Base-by-base conservation (phyloP, 2,329 filamentous ascomycete species). In the Colletotrichum tropicicola region DNA sequence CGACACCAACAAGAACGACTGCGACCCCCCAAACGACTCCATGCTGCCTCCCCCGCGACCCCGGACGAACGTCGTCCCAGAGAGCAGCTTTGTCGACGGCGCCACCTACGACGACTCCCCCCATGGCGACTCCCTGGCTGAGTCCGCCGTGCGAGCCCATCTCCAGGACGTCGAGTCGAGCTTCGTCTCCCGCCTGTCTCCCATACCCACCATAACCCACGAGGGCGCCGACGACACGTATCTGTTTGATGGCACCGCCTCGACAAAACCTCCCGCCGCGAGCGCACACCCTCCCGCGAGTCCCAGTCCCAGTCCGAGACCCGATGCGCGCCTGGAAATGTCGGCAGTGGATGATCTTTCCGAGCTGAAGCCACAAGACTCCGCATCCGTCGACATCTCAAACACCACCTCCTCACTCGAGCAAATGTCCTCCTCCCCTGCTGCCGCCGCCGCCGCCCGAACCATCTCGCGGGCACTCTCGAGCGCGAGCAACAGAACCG, bases 101-200 rank as follows among this genome's bases (percentile, higher is more conserved):
- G 74, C 75, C 6, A 75, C 76, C 23, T 71, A 79, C 57, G 78
- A 81, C 52, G 68, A 74, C 21, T 78, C 73, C 27, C 67, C 68
- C 13, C 78, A 78, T 49, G 77, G 82, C 57, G 83, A 87, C 58
- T 85, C 84, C 4, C 73, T 86, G 43, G 83, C 82, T 44, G 85
- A 88, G 68, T 80, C 83, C 48, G 81, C 81, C 44, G 80, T 89
- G 19, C 80, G 83, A 66, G 82, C 83, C 59, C 87, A 90, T 71
- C 74, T 91, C 19, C 82, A 85, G 69, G 88, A 91, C 70, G 83
- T 90, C 67, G 89, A 91, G 72, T 90, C 88, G 32, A 91, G 88
- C 76, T 91, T 91, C 71, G 73, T 89, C 58, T 84, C 86, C 2
- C 82, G 83, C 6, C 73, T 86, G 6, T 90, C 88, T 7, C 87